Conservation (phyloP, 1,284 basidiomycete species). For the Neolentinus lepideus region DNA sequence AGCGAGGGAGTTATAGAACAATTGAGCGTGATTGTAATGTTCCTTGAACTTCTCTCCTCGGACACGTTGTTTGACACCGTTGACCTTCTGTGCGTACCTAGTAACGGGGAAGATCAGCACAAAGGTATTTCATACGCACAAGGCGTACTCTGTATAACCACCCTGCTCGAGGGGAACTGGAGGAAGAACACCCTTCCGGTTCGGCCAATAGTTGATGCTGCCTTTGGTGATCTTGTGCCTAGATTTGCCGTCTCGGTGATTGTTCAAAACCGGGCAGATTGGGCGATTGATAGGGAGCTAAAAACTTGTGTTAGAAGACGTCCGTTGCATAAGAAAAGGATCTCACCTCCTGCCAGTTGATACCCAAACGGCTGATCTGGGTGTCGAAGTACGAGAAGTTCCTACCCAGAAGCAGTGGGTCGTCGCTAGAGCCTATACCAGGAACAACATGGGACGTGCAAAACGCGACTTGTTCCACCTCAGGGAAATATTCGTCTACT, state of each 20-base stretch:
- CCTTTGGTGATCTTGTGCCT: constrained; percentile 56
- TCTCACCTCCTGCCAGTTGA: constrained; percentile 42
- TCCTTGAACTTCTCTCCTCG: constrained; percentile 71
- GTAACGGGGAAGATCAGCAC: not conserved
- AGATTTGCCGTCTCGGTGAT: constrained; percentile 59
- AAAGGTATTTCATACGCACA: not conserved
- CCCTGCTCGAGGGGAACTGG: constrained; percentile 44
- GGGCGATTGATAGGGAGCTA: constrained; percentile 78
- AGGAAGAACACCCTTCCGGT: constrained; percentile 49
- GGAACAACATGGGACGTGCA: constrained; percentile 79
- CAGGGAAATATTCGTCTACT: constrained; percentile 74
- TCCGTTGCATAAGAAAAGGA: not conserved
- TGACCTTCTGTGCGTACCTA: constrained; percentile 42
- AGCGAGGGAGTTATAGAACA: constrained; percentile 76
- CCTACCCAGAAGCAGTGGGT: constrained; percentile 77
- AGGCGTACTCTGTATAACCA: constrained; percentile 52
- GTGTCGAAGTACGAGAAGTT: constrained; percentile 86
- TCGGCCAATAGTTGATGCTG: constrained; percentile 68
- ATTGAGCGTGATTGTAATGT: constrained; percentile 61
- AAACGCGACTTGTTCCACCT: constrained; percentile 79
- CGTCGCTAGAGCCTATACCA: constrained; percentile 63
- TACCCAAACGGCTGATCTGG: constrained; percentile 68
- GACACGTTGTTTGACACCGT: constrained; percentile 62
- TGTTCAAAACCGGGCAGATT: constrained; percentile 73
- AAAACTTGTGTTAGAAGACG: not conserved